Conservation (phyloP, 208 protist species). For the Crithidia fasciculata region DNA sequence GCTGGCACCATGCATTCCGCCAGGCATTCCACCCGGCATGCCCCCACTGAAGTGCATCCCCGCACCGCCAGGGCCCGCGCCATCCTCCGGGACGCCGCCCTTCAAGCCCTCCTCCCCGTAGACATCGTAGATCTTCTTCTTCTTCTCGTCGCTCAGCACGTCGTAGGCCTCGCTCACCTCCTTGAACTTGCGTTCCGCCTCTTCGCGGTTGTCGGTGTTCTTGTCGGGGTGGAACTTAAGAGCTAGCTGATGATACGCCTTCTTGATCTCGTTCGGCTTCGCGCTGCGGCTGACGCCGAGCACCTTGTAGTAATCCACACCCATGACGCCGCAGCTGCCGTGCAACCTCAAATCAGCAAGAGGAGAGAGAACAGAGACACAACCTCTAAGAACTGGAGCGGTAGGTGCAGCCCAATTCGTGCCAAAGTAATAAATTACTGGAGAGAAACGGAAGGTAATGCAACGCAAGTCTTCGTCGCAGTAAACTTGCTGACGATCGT, state of each 20-base stretch:
- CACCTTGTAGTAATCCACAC: slow-evolving; percentile 91
- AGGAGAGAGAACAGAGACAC: slow-evolving; percentile 9
- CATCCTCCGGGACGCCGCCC: slow-evolving; percentile 65
- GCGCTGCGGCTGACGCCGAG: slow-evolving; percentile 76
- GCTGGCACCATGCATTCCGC: slow-evolving; percentile 11
- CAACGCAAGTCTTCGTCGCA: no score
- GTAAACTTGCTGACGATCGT: no score
- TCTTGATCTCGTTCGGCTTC: slow-evolving; percentile 85
- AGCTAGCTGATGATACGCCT: slow-evolving; percentile 91
- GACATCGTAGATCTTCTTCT: slow-evolving; percentile 97
- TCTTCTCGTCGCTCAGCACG: slow-evolving; percentile 96
- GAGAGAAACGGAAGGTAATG: no score
- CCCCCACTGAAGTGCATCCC: slow-evolving; percentile 68
- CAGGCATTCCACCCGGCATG: slow-evolving; percentile 43
- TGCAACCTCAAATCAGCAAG: slow-evolving; percentile 1
- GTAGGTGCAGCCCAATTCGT: no score
- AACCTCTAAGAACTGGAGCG: background rate
- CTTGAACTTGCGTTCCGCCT: slow-evolving; percentile 92
- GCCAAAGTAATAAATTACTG: no score
- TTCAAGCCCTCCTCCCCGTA: slow-evolving; percentile 97
- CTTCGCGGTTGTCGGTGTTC: slow-evolving; percentile 83
- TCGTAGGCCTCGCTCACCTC: slow-evolving; percentile 97
- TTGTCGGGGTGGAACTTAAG: slow-evolving; percentile 95
- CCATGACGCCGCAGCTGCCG: slow-evolving; percentile 24
- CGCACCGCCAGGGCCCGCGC: slow-evolving; percentile 73